Base-by-base conservation (phyloP, 2,329 filamentous ascomycete species). In the Ceratocystis albifundus region DNA sequence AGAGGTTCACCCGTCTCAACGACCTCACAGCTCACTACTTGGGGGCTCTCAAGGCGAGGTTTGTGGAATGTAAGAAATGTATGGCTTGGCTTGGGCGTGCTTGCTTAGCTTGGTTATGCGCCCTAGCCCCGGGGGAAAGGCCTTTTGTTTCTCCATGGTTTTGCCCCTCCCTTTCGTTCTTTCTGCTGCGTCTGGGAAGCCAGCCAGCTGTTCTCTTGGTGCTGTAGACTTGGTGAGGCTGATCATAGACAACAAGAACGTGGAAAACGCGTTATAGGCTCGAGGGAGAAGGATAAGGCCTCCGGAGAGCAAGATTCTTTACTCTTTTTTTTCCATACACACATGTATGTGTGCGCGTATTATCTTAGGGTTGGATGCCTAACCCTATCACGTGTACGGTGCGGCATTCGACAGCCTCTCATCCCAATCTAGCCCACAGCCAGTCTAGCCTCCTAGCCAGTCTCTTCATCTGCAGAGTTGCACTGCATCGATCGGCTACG, bases 401-500 rank as follows among this genome's bases (percentile, higher is more conserved):
- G 6, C 7, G 20, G 3, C 36, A 12, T 15, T 4, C 12, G 36
- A 12, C 36, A 41, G 3, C 15, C 36, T 41, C 36, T 41, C 0
- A 10, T n/a, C 36, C 12, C 36, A 41, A 15, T 41, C 10, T 41
- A 41, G 36, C n/a, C n/a, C n/a, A n/a, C n/a, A n/a, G n/a, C n/a
- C n/a, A n/a, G n/a, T n/a, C n/a, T n/a, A n/a, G n/a, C n/a, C n/a
- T n/a, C n/a, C n/a, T n/a, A n/a, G n/a, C n/a, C n/a, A n/a, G n/a
- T n/a, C n/a, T n/a, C n/a, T n/a, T n/a, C n/a, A n/a, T n/a, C 17
- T 22, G 48, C 20, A 20, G 20, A 22, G 48, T 50, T 8, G 48
- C 48, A 50, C 48, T 48, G 46, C n/a, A 48, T 48, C 46, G 46
- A 48, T 48, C 46, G 46, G n/a, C 46, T 50, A 22, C n/a, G 48